Percentiles rank a stretch among this genome's conserved stretches.
Evolutionary conservation across 108 stramenopile species (phyloP).

Genomic region (Nannochloropsis gaditana): DNA sequence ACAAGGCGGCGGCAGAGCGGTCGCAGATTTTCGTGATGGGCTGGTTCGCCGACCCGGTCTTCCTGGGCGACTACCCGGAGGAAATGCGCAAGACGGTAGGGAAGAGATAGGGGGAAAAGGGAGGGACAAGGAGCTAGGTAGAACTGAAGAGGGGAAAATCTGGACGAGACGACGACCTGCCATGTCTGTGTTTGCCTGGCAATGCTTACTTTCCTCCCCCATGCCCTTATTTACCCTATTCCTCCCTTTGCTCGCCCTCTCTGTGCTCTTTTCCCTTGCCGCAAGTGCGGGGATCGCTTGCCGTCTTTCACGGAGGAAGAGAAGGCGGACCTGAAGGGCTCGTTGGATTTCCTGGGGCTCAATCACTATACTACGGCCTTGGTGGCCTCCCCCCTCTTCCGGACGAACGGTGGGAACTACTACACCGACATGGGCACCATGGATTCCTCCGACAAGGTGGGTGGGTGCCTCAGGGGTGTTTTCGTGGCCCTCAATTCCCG

Average conservation of each 20-base stretch:
- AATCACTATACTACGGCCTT: slow-evolving; percentile 66
- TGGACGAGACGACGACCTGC: too few relatives aligned
- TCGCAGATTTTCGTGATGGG: slow-evolving; percentile 75
- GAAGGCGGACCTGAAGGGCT: slow-evolving; percentile 55
- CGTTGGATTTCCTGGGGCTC: slow-evolving; percentile 78
- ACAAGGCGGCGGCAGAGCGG: slow-evolving; percentile 65
- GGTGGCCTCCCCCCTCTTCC: background rate
- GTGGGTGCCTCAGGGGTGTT: too few relatives aligned
- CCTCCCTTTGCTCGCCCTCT: background rate
- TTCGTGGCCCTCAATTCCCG: too few relatives aligned
- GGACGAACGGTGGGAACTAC: background rate
- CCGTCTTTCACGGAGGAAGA: slow-evolving; percentile 65
- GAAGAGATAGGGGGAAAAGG: background rate
- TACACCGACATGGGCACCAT: background rate
- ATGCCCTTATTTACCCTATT: background rate
- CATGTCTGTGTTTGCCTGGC: too few relatives aligned
- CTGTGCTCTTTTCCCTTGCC: background rate
- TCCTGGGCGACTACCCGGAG: slow-evolving; percentile 72
- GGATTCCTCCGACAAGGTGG: background rate
- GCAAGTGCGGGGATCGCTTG: slow-evolving; percentile 56
- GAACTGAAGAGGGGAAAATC: background rate
- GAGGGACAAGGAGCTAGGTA: background rate
- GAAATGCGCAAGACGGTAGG: slow-evolving; percentile 63
- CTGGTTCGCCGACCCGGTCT: slow-evolving; percentile 64
- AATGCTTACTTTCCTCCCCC: background rate